Conservation (phyloP, 2,329 filamentous ascomycete genomes). For the Trichoderma afroharzianum region DNA sequence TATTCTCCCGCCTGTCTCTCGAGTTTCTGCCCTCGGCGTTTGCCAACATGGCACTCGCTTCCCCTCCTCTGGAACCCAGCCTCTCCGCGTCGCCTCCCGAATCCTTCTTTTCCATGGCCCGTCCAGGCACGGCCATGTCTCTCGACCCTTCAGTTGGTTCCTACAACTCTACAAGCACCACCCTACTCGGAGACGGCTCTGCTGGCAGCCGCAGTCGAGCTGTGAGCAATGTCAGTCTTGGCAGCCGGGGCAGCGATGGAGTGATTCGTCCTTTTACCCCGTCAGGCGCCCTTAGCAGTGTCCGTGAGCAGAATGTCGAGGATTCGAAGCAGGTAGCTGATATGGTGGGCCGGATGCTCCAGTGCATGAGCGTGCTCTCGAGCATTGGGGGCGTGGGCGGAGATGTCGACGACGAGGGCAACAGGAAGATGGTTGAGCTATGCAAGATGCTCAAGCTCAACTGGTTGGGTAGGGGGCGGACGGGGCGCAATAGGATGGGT, state of each 20-base stretch:
- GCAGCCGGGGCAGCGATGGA: slow-evolving; percentile 45
- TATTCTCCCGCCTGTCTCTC: slow-evolving; percentile 84
- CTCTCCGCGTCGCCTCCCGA: slow-evolving; percentile 51
- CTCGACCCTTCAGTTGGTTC: slow-evolving; percentile 72
- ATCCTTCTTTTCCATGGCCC: slow-evolving; percentile 42
- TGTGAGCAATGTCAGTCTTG: slow-evolving; percentile 77
- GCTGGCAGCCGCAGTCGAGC: slow-evolving; percentile 67
- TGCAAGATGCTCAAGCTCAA: slow-evolving; percentile 90
- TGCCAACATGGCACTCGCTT: slow-evolving; percentile 50
- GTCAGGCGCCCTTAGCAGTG: slow-evolving; percentile 38
- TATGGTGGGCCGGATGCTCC: slow-evolving; percentile 90
- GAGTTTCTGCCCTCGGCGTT: slow-evolving; percentile 64
- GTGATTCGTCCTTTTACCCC: slow-evolving; percentile 51
- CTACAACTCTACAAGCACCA: slow-evolving; percentile 76
- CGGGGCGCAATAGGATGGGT: slow-evolving; percentile 81
- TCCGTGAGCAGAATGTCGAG: slow-evolving; percentile 58
- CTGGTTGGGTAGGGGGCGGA: slow-evolving; percentile 88
- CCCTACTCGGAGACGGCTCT: slow-evolving; percentile 65
- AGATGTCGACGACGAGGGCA: slow-evolving; percentile 62
- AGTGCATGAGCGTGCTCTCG: slow-evolving; percentile 89
- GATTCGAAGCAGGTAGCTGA: slow-evolving; percentile 82
- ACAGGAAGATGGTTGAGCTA: slow-evolving; percentile 76
- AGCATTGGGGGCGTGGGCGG: slow-evolving; percentile 61
- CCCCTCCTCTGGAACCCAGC: slow-evolving; percentile 48
- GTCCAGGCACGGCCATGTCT: slow-evolving; percentile 71